Evolutionary conservation across 495 filamentous ascomycete genomes (phyloP).

Genomic region (Penicillium turbatum): DNA sequence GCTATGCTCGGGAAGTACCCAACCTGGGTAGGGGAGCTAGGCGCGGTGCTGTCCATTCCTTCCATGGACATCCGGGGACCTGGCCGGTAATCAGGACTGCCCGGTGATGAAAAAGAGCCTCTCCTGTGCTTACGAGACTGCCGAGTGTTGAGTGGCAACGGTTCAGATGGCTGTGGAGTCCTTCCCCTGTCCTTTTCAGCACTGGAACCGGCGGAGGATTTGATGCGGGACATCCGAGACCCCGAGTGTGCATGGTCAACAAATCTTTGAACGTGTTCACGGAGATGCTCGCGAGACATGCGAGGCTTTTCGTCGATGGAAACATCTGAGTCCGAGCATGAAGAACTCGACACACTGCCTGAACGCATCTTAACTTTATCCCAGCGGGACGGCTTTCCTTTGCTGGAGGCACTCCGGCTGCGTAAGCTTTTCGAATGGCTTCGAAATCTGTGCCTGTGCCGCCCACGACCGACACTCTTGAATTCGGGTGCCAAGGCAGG

Average conservation of each 20-base stretch:
- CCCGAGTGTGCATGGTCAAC: slow-evolving; percentile 1
- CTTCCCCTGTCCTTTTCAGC: slow-evolving; percentile 3
- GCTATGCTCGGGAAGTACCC: slow-evolving; percentile 55
- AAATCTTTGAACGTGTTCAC: slow-evolving; percentile 8
- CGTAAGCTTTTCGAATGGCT: slow-evolving; percentile 24
- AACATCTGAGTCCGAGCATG: slow-evolving; percentile 20
- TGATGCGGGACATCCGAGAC: slow-evolving; percentile 9
- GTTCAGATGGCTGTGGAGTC: slow-evolving; percentile 4
- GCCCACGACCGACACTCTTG: slow-evolving; percentile 32
- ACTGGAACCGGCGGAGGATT: slow-evolving; percentile 5
- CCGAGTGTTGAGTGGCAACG: slow-evolving; percentile 10
- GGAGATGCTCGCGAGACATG: slow-evolving; percentile 1
- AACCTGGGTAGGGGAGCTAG: slow-evolving; percentile 43
- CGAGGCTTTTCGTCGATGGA: slow-evolving; percentile 16
- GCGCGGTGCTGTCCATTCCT: slow-evolving; percentile 44
- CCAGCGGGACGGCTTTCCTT: slow-evolving; percentile 19
- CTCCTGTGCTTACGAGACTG: slow-evolving; percentile 14
- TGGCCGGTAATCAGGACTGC: slow-evolving; percentile 34
- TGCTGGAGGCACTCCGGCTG: slow-evolving; percentile 28
- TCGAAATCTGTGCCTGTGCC: slow-evolving; percentile 28
- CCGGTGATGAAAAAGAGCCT: slow-evolving; percentile 34
- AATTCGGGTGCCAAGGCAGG: slow-evolving; percentile 29
- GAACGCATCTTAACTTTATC: slow-evolving; percentile 27
- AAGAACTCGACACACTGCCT: slow-evolving; percentile 31
- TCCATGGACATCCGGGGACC: slow-evolving; percentile 43